Evolutionary conservation across 768 basidiomycete species (phyloP).

Genomic region (Termitomyces sp.): DNA sequence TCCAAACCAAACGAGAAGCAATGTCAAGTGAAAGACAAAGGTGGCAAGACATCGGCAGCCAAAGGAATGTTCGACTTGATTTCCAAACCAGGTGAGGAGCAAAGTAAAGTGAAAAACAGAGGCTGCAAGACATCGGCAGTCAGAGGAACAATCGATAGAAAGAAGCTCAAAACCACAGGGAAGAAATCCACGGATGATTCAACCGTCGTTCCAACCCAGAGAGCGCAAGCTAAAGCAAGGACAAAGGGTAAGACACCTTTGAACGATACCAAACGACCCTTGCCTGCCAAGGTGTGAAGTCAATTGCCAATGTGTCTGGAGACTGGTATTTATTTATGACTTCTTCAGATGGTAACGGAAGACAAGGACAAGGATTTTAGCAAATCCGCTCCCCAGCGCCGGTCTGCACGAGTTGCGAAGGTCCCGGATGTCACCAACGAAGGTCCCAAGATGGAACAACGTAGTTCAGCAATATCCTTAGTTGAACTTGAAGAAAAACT

Average conservation of each 20-base stretch:
- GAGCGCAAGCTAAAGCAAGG: neutral
- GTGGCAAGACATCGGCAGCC: neutral
- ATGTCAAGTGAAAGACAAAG: slow-evolving; percentile 15
- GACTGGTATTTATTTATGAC: neutral
- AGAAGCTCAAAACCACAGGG: neutral
- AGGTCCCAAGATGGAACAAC: neutral
- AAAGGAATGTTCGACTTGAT: too few species aligned
- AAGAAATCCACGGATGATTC: neutral
- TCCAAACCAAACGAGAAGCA: slow-evolving; percentile 3
- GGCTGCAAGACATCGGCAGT: neutral
- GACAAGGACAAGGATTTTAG: neutral
- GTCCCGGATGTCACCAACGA: neutral
- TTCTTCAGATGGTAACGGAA: neutral
- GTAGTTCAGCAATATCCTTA: neutral
- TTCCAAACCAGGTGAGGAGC: slow-evolving; percentile 3
- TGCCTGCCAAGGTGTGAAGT: neutral
- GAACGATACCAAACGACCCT: neutral
- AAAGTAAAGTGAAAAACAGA: slow-evolving; percentile 15
- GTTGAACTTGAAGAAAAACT: neutral
- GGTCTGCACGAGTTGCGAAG: slow-evolving; percentile 10
- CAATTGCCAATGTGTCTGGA: neutral
- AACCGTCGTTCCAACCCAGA: neutral
- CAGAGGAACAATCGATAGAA: neutral
- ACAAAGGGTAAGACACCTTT: neutral
- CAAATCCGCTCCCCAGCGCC: slow-evolving; percentile 5